Evolutionary conservation across 768 basidiomycete genomes (phyloP), one percentile per base, ranked within the genome.

Genomic region (Aureoboletus auriporus): DNA sequence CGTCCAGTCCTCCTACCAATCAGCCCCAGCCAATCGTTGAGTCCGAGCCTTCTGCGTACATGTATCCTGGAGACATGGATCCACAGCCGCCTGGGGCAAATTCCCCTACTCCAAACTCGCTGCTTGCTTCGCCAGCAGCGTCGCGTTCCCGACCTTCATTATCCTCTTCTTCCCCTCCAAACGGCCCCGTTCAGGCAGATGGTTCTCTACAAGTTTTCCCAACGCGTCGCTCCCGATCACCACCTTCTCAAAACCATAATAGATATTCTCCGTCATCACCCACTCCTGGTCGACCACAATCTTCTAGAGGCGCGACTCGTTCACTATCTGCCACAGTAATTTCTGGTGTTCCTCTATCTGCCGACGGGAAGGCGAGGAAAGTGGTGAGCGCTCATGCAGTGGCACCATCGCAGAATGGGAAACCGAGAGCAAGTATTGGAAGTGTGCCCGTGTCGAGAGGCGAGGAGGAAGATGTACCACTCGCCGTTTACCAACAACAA

Each of bases 401-500:
- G 9, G 62, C 74, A 17, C 52, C 64, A 14, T 51, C 49, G 5
- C 49, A 55, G 33, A 65, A 71, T 46, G 69, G 66, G 50, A 71
- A 74, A 53, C 73, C 74, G 35, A 71, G 71, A 57, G 69, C 71
- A 27, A 69, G 71, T 43, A 26, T 53, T 8, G 64, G 59, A 33
- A 72, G 76, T 44, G 64, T 67, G n/a, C 48, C 57, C 17, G 34
- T 58, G 29, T 49, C 61, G 11, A 66, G 62, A 42, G 55, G 67
- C 26, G 86, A 88, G 60, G 88, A 90, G 59, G 89, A 91, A 61
- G 89, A 91, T 60, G 70, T 89, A 34, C 89, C 89, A 16, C 71
- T 92, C 41, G 87, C 89, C 16, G 66, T 88, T 47, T 89, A 82
- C 75, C 86, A 89, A 65, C 86, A 89, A 65, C 86, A 85, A 60